Base-by-base conservation (phyloP, 1,139 yeast species). In the Hyphopichia buzzinii region DNA sequence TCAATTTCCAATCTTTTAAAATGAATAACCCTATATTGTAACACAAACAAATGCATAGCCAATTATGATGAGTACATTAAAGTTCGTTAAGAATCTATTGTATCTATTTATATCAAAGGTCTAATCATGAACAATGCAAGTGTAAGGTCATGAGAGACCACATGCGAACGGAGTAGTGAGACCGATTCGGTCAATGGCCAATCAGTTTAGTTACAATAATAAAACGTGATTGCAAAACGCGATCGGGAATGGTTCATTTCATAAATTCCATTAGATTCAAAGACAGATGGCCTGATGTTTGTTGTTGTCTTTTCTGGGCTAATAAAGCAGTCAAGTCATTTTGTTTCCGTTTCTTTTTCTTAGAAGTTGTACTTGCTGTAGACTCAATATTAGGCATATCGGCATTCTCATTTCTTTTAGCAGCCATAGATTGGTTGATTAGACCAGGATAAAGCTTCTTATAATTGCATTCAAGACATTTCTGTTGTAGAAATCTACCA, bases 241-340 rank as follows among this genome's bases (percentile, higher is more conserved):
- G 31, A 17, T 11, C 17, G 14, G 24, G 4, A 13, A 14, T 11
- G 17, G 7, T 15, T 31, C 22, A 40, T 34, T 60, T 58, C 71
- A 74, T 65, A 42, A 77, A 77, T 40, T 74, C 79, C 63, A 72
- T 71, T 22, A 78, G 56, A 46, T 72, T 68, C 35, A 77, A 53
- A 1, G 74, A 51, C 17, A 54, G 40, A 7, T 48, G 57, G 37
- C 56, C 55, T 31, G 53, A 52, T 27, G 46, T 42, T 13, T 48
- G 41, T 15, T 50, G 54, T 33, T 67, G 63, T 46, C 66, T 71
- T 54, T 74, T 77, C 39, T 62, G 59, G 24, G 59, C 64, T 27
- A 79, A 53, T 46, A 78, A 49, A 35, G 43, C 59, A 50, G 61
- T 59, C 52, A 51, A 65, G 30, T 60, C 62, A 31, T 49, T 60